Conservation (phyloP, 73 alveolate genomes). For the Paramecium octaurelia region DNA sequence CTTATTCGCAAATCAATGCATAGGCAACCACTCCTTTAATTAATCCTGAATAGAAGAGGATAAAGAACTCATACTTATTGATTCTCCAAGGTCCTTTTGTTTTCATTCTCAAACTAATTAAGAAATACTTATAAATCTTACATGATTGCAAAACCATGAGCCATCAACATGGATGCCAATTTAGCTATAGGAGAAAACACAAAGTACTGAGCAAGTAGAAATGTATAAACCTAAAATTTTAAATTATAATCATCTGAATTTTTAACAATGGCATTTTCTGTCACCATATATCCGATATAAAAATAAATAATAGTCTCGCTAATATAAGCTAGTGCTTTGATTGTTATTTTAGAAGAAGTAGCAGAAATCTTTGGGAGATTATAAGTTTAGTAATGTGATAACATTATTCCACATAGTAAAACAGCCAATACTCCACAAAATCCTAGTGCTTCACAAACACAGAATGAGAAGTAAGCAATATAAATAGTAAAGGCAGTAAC, state of each 20-base stretch:
- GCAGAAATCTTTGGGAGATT: constrained; percentile 74
- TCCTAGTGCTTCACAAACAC: constrained; percentile 81
- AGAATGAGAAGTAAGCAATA: constrained; percentile 85
- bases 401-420: constrained; percentile 87
- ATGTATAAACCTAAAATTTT: background rate
- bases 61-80: constrained; percentile 59
- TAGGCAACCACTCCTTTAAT: constrained; percentile 90
- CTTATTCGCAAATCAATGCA: constrained; percentile 70
- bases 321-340: constrained; percentile 32
- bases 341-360: background rate
- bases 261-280: background rate
- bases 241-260: background rate
- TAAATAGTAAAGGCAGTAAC: constrained; percentile 86
- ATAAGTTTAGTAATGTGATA: constrained; percentile 92
- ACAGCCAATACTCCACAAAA: constrained; percentile 93
- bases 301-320: constrained; percentile 28
- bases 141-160: constrained; percentile 32
- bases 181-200: background rate
- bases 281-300: constrained; percentile 7
- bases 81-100: constrained; percentile 57
- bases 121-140: background rate
- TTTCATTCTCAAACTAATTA: constrained; percentile 22
- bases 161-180: background rate
- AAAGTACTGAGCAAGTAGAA: background rate
- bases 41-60: constrained; percentile 82